Evolutionary conservation across 257 asterid genomes (phyloP).

Genomic region (Scutellaria baicalensis): DNA sequence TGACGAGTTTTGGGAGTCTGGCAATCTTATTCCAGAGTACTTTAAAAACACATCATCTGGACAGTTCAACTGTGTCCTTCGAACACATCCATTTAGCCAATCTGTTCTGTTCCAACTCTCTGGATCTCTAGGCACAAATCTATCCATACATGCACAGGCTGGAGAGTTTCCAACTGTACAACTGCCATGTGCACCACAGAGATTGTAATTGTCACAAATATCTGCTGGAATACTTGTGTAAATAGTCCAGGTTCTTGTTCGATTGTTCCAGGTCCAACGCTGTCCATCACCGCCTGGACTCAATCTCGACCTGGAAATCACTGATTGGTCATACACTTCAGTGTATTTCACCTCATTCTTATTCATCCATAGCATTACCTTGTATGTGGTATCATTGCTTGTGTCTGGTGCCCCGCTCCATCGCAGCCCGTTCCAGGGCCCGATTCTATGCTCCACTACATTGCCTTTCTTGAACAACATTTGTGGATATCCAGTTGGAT

Average conservation of each 20-base stretch:
- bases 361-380: background rate
- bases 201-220: slow-evolving; percentile 28
- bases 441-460: background rate
- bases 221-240: slow-evolving; percentile 10
- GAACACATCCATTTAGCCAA: slow-evolving; percentile 22
- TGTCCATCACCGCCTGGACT: slow-evolving; percentile 4
- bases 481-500: background rate
- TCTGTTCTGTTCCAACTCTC: slow-evolving; percentile 2
- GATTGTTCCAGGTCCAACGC: slow-evolving; percentile 20
- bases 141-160: slow-evolving; percentile 28
- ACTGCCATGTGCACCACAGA: slow-evolving; percentile 34
- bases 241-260: slow-evolving; percentile 16
- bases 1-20: slow-evolving; percentile 22
- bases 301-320: slow-evolving; percentile 7
- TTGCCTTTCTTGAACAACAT: background rate
- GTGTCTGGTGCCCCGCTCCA: background rate
- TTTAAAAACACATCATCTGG: slow-evolving; percentile 11
- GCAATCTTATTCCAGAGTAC: slow-evolving; percentile 21
- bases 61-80: slow-evolving; percentile 17
- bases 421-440: background rate
- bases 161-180: slow-evolving; percentile 23
- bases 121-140: slow-evolving; percentile 22
- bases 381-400: background rate
- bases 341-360: background rate
- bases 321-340: background rate